phyloP scores from a whole-genome alignment of 1,139 yeast species.

The Candida glucosophila region DNA sequence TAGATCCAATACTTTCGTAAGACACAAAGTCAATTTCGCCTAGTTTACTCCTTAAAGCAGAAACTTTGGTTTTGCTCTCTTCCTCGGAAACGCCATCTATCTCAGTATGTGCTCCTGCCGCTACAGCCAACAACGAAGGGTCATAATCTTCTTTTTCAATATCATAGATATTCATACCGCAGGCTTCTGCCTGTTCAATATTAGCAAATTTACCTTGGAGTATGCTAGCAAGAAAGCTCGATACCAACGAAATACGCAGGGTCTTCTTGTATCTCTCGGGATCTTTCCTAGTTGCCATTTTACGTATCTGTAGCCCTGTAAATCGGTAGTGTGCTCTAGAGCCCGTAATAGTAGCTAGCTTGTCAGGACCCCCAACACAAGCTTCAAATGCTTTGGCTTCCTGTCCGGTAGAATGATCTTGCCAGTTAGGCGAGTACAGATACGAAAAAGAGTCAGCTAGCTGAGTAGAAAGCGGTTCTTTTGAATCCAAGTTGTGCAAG shows the following conservation, averaged over 20 bases:
- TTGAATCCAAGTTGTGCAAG: constrained; percentile 21
- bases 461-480: constrained; percentile 32
- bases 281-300: constrained; percentile 45
- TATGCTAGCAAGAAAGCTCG: constrained; percentile 69
- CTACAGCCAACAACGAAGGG: constrained; percentile 41
- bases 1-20: constrained; percentile 28
- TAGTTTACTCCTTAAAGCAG: constrained; percentile 36
- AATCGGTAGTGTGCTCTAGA: constrained; percentile 85
- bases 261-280: constrained; percentile 52
- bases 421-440: constrained; percentile 83
- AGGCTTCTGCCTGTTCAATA: constrained; percentile 78
- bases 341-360: constrained; percentile 65
- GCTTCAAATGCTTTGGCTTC: constrained; percentile 60
- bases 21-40: constrained; percentile 47
- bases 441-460: constrained; percentile 48
- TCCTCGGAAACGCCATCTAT: constrained; percentile 21
- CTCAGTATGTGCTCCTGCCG: constrained; percentile 40
- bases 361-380: constrained; percentile 53
- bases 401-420: constrained; percentile 76
- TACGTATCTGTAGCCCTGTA: constrained; percentile 84
- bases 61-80: constrained; percentile 20
- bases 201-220: constrained; percentile 56
- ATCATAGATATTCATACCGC: constrained; percentile 87
- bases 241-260: constrained; percentile 59
- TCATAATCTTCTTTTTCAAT: constrained; percentile 45